Base-by-base conservation (phyloP, 805 yeast genomes). In the Debaryomyces hansenii region DNA sequence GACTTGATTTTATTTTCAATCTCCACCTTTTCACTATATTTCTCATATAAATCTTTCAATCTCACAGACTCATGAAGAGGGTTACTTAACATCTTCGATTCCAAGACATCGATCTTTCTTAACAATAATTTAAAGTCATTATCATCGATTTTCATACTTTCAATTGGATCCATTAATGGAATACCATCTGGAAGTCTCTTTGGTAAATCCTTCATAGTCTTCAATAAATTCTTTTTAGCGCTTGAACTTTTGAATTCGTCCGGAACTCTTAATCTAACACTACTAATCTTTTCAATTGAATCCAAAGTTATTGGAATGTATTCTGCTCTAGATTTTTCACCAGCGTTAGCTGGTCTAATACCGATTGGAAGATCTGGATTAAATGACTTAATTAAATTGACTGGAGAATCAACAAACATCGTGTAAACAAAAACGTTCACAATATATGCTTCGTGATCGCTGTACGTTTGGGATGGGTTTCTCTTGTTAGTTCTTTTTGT, bases 131-230 rank as follows among this genome's bases (percentile, higher is more conserved):
- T 72, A 72, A 95, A 94, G 15, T 87, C 88, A 4, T 78, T 79
- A 60, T 89, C 96, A 39, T 82, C 85, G 56, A 94, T 92, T 61
- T 90, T 88, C 99, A 94, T 94, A 62, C 87, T 89, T 50, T 83
- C 85, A 33, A 94, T 74, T 4, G 99, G 98, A 66, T 94, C 96
- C 65, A 94, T 77, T 38, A 83, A 62, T n/a, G 98, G 97, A 31
- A 94, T 75, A 1, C 96, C 97, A 62, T 89, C 94, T 9, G 95
- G 90, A 60, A 90, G 85, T 67, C 96, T 82, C 55, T 85, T 81
- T 29, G 82, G 79, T 50, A 90, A 90, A 64, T 94, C 97, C 43
- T 74, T 76, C 58, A 94, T 70, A 6, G 95, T 85, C 62, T 88
- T 88, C 36, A 61, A 83, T 75, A 59, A 82, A 61, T 69, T 82